Base-by-base conservation (phyloP, 1,284 basidiomycete species). In the Bjerkandera adusta region DNA sequence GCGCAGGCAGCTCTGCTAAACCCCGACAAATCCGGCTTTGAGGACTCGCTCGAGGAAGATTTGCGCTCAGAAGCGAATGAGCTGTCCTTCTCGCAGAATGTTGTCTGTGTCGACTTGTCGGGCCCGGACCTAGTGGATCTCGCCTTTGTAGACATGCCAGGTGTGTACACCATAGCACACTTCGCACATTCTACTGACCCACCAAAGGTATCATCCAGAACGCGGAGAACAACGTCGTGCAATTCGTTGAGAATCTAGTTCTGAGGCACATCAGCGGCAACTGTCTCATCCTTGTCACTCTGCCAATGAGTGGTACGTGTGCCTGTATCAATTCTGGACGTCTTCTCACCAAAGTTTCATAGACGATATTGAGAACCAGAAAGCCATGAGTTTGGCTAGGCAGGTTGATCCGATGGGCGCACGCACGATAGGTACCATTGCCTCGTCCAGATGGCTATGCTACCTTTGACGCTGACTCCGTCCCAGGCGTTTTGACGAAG, bases 341-440 rank as follows among this genome's bases (percentile, higher is more conserved):
- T 30, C 29, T n/a, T 16, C 21, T 18, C 32, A 22, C 15, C 20
- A 24, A 24, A 8, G 20, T 7, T 18, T 22, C 13, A 4, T 38
- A 85, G 83, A 83, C 37, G 83, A 85, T 33, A 76, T 83, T 16
- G 73, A 85, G 45, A 85, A 82, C 53, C 81, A 84, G 51, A 68
- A 68, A 48, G 79, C 83, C 0, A 67, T 79, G 0, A 65, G 56
- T 1, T 62, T 85, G 0, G 83, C 82, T 0, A 70, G 62, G 46
- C 63, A 69, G 2, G 75, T 67, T 1, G 83, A 85, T 57, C 71
- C 74, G 0, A 46, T 59, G 0, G 82, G 81, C 5, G 53, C 66
- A 20, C 70, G 82, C 11, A 85, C 81, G 0, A 83, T 85, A 43
- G 82, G 83, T 79, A n/a, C n/a, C n/a, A n/a, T n/a, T n/a, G n/a